Percentiles rank a stretch among this genome's conserved stretches.
Conservation (phyloP, 2,329 filamentous ascomycete species). For the Aspergillus quadrilineatus region DNA sequence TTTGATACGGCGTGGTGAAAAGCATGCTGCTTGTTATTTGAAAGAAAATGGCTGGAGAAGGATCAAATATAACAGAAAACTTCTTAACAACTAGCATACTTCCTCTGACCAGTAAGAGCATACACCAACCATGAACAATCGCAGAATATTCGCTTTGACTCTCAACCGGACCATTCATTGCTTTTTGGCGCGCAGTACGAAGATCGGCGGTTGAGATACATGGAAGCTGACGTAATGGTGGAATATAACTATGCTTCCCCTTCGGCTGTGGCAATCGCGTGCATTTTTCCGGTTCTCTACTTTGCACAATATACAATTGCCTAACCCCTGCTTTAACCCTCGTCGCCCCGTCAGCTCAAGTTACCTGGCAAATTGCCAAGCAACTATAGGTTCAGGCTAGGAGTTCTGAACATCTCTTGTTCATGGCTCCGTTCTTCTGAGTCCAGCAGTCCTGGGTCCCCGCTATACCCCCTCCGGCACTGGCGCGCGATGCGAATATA, state of each 20-base stretch:
- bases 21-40: conserved; percentile 11
- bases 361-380: not conserved
- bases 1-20: conserved; percentile 9
- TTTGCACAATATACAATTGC: not conserved
- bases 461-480: not conserved
- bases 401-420: not conserved
- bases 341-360: not conserved
- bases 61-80: not conserved
- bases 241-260: not conserved
- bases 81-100: not conserved
- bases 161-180: not conserved
- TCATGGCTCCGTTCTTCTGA: not conserved
- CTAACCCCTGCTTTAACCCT: not conserved
- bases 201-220: not conserved
- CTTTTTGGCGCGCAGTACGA: not conserved
- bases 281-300: not conserved
- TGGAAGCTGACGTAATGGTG: not conserved
- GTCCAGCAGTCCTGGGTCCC: not conserved
- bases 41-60: not conserved
- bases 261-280: not conserved
- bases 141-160: not conserved
- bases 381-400: not conserved
- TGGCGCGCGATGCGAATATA: conserved; percentile 1
- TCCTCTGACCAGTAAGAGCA: not conserved
- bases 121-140: not conserved